Base-by-base conservation (phyloP, 768 basidiomycete genomes). In the Flagelloscypha sp. region DNA sequence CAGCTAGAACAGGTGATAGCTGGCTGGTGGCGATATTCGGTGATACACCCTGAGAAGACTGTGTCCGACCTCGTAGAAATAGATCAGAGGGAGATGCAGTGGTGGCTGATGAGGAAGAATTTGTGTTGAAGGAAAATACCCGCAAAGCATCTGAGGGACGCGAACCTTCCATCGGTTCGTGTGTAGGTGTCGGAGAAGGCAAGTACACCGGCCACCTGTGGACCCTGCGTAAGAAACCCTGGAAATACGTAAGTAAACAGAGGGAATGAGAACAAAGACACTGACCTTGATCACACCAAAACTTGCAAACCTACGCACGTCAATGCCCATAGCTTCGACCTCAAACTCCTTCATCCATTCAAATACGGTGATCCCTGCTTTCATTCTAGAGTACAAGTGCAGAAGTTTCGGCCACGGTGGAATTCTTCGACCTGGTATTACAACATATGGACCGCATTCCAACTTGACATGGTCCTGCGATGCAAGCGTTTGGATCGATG, bases 231-330 rank as follows among this genome's bases (percentile, higher is more conserved):
- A 99, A 67, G 54, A 98, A 98, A 0, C 93, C 94, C 79, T 85
- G 42, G 2, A 13, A 11, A 13, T 15, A n/a, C n/a, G 25, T 41
- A 17, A 35, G 28, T 37, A 27, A 12, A 35, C 21, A 15, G 17
- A 8, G 17, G 22, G 27, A 12, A 22, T 17, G 20, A 31, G 15
- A 33, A 20, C 31, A 10, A 28, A 27, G 8, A n/a, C 13, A n/a
- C 45, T 11, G 53, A 78, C 85, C 62, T 99, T 99, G 62, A 99
- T 94, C 16, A 98, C 86, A 5, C 95, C 95, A 50, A 98, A 99
- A 42, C 85, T 92, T 12, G 89, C 79, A 56, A 99, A 95, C n/a
- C 95, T 76, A 7, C 94, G 76, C 6, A 87, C 72, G 53, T 99
- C 95, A 35, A 98, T 81, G 2, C 86, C 88, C 15, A 79, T 56